Conservation (phyloP, 331 rosid species). For the Dryas integrifolia region DNA sequence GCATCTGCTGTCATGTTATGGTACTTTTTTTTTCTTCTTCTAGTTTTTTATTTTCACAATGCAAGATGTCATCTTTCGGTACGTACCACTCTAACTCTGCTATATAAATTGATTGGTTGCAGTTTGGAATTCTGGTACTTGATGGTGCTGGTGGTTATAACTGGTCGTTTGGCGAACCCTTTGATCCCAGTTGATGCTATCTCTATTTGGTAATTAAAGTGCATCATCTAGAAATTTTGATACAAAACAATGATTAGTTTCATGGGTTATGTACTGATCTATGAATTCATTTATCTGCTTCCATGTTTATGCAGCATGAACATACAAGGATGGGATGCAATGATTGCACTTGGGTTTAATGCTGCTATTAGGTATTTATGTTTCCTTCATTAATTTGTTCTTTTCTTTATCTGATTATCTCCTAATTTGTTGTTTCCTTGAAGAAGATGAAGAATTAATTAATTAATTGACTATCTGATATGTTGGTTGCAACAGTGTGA, state of each 20-base stretch:
- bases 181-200: conserved; percentile 66
- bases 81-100: no score
- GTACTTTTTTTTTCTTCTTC: conserved; percentile 24
- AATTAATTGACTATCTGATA: not conserved
- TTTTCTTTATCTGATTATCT: not conserved
- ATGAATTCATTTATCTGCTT: not conserved
- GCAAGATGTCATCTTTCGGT: no score
- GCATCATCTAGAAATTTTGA: not conserved
- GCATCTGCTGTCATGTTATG: conserved; percentile 85
- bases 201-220: conserved; percentile 54
- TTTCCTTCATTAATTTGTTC: not conserved
- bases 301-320: conserved; percentile 51
- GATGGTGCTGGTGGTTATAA: conserved; percentile 64
- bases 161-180: conserved; percentile 67
- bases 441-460: no score
- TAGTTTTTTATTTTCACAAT: no score
- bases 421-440: no score
- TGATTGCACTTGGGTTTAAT: conserved; percentile 78
- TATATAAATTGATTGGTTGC: conserved; percentile 11
- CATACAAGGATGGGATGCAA: conserved; percentile 67
- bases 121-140: conserved; percentile 90
- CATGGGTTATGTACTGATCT: not conserved
- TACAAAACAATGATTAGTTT: not conserved
- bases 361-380: conserved; percentile 62
- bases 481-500: conserved; percentile 52